Evolutionary conservation across 2,329 filamentous ascomycete genomes (phyloP), one percentile per base, ranked within the genome.

Genomic region (Fusarium solani-melongenae): DNA sequence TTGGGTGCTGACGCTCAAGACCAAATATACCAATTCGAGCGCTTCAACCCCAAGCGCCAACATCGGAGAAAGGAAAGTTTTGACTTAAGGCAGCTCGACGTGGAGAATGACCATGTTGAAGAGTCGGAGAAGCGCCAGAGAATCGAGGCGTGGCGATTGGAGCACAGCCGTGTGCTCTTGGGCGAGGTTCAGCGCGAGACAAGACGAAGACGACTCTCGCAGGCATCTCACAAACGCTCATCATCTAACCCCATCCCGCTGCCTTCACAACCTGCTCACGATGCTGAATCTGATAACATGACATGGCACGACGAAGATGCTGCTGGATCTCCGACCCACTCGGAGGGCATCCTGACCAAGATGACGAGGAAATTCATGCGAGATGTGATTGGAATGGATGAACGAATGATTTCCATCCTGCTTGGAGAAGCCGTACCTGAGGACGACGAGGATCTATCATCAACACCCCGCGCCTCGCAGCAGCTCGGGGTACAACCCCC

Each of bases 181-280:
- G 93, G 97, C 64, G 94, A 98, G 82, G 95, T 98, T 56, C 93
- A 97, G 82, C 92, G 90, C 70, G 94, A 98, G 83, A 97, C 95
- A 64, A 86, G 87, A 70, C 88, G 93, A 66, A 89, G 93, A 66
- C 88, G 92, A 34, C 89, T 90, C 80, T 92, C 90, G 9, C 85
- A 90, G 75, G 85, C 85, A 51, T 90, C 88, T 14, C 78, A 79
- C 27, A 79, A 79, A 46, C 75, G 71, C 31, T 66, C 72, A 33
- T 70, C 69, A n/a, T 80, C 64, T 81, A 80, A 72, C 64, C 73
- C 34, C 34, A 76, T 49, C 78, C 81, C 67, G 36, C 61, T 44
- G 67, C 77, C 63, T 72, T 80, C 64, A 77, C 83, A 66, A 29
- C 57, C 69, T 15, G 71, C 70, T 17, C 66, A 72, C 46, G 81